Base-by-base conservation (phyloP, 1,284 basidiomycete species). In the Irpex rosettiformis region DNA sequence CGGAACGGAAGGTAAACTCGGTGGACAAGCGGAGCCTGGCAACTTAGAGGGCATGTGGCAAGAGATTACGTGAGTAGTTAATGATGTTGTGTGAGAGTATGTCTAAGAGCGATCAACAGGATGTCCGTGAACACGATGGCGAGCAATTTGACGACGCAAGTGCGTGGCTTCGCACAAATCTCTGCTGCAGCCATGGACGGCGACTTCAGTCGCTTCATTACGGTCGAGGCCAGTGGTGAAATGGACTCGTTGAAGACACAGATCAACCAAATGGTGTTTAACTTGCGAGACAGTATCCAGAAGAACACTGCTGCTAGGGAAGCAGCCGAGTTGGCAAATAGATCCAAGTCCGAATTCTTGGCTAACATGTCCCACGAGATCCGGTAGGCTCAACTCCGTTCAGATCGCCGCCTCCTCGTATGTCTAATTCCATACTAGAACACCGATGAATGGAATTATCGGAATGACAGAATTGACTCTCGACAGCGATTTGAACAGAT, bases 181-280 rank as follows among this genome's bases (percentile, higher is more conserved):
- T 96, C 94, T 0, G 96, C 96, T 0, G 97, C 97, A 1, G 97
- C 97, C 13, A 98, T 96, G 79, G 96, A 98, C 70, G 97, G 97
- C 62, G 97, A 99, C 77, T 99, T 98, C 75, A 96, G 94, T 21
- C 86, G 96, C 21, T 99, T 99, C 80, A 98, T 99, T 78, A 99
- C 97, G 16, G 96, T 99, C 70, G 96, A 99, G 70, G 97, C 96
- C 0, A 91, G 88, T 58, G 97, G 97, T 58, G 97, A 99, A 75
- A 98, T 99, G 97, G 96, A 99, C 77, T 96, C 93, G 61, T 84
- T 99, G 76, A 99, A 99, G 83, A 98, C 94, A 4, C 97, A 98
- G 78, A 97, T 97, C 79, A 96, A 97, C 71, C 94, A 97, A 75
- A 98, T 98, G 96, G 94, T 99, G 61, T 98, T 95, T 79, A 96